Evolutionary conservation across 176 grass and related monocot species (phyloP).

Genomic region (Oropetium thomaeum): DNA sequence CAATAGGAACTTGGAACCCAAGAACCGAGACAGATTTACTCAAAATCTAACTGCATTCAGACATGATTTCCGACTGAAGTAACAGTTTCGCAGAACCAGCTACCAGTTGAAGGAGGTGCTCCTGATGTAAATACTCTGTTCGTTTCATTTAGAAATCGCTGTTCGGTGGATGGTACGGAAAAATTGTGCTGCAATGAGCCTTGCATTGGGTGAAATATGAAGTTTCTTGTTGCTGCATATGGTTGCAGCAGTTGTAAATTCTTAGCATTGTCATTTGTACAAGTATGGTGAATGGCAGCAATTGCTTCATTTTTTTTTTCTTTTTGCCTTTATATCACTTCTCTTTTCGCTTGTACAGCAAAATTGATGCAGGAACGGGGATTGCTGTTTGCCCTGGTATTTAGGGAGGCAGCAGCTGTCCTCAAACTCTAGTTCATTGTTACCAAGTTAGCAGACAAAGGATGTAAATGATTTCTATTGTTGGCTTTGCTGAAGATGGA

Average conservation of each 20-base stretch:
- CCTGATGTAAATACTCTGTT: slow-evolving; percentile 52
- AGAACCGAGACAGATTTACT: slow-evolving; percentile 96
- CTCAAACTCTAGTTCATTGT: slow-evolving; percentile 51
- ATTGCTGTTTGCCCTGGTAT: slow-evolving; percentile 41
- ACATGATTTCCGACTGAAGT: slow-evolving; percentile 90
- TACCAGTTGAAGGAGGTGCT: slow-evolving; percentile 28
- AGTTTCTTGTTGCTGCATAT: slow-evolving; percentile 38
- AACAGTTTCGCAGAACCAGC: slow-evolving; percentile 19
- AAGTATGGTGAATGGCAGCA: slow-evolving; percentile 32
- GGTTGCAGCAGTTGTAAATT: slow-evolving; percentile 37
- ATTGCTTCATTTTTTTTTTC: neutral
- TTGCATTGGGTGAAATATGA: slow-evolving; percentile 36
- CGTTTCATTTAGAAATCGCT: slow-evolving; percentile 28
- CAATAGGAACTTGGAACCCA: slow-evolving; percentile 86
- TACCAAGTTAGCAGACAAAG: slow-evolving; percentile 23
- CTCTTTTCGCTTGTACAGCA: slow-evolving; percentile 53
- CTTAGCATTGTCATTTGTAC: slow-evolving; percentile 25
- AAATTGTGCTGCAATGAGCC: slow-evolving; percentile 8
- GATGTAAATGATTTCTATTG: slow-evolving; percentile 45
- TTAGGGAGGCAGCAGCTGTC: slow-evolving; percentile 28
- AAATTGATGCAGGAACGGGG: slow-evolving; percentile 46
- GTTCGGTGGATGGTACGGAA: neutral
- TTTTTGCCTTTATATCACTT: slow-evolving; percentile 7
- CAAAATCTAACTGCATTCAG: slow-evolving; percentile 94
- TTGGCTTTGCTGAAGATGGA: slow-evolving; percentile 26